A percentile compares a stretch with the other conserved stretches of the same genome.
phyloP scores from a whole-genome alignment of 2,329 filamentous ascomycete species.

The Bipolaris victoriae region DNA sequence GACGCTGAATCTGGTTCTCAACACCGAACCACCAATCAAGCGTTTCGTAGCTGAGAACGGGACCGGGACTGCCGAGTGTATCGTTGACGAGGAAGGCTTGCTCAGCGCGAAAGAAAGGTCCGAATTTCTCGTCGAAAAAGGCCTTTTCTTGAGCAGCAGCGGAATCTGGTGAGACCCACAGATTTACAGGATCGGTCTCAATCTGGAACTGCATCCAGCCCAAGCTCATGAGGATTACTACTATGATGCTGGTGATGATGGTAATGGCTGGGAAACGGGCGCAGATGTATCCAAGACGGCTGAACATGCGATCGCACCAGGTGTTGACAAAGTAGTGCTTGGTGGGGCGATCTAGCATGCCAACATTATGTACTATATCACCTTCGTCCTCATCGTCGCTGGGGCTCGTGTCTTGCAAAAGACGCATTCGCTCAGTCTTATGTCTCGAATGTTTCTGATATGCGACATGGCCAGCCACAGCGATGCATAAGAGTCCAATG shows the following conservation, averaged over 20 bases:
- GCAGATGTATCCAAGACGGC: constrained; percentile 77
- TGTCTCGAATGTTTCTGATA: constrained; percentile 75
- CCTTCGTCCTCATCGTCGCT: constrained; percentile 96
- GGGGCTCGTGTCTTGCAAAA: constrained; percentile 81
- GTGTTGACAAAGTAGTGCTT: constrained; percentile 84
- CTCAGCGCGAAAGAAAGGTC: constrained; percentile 92
- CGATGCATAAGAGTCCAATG: constrained; percentile 69
- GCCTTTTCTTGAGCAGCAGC: constrained; percentile 88
- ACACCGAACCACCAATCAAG: constrained; percentile 93
- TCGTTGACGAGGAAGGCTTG: constrained; percentile 95
- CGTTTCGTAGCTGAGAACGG: constrained; percentile 87
- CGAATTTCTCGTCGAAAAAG: constrained; percentile 93
- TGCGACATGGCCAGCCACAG: constrained; percentile 74
- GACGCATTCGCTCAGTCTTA: constrained; percentile 80
- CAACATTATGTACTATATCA: constrained; percentile 76
- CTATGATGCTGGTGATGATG: constrained; percentile 74
- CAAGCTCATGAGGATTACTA: constrained; percentile 79
- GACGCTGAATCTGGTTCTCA: constrained; percentile 74
- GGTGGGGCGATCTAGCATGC: constrained; percentile 78
- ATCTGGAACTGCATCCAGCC: constrained; percentile 91
- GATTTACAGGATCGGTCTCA: constrained; percentile 84
- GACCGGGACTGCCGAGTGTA: constrained; percentile 68
- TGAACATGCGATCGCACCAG: constrained; percentile 80
- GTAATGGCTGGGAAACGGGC: constrained; percentile 85
- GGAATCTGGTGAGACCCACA: constrained; percentile 97